Evolutionary conservation across 768 basidiomycete genomes (phyloP), one percentile per base, ranked within the genome.

Genomic region (Xerocomus potaroensis): DNA sequence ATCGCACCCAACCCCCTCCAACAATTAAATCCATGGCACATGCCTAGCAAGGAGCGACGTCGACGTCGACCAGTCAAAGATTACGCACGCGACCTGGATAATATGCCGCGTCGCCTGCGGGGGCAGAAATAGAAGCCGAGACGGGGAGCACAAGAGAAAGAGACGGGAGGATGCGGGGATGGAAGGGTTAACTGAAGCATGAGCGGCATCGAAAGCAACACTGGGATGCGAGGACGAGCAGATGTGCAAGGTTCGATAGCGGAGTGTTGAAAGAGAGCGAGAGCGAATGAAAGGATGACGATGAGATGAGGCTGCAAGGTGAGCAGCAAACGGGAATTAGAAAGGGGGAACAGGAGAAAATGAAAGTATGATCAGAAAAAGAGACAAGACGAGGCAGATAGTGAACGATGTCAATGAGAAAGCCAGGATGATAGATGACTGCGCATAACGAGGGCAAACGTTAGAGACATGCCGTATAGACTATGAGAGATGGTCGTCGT

Each of bases 121-220:
- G 29, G 19, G n/a, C 22, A 27, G 12, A 43, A 12, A 21, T 16
- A 24, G 5, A 24, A 41, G 9, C n/a, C n/a, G 9, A 38, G 4
- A n/a, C 9, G 38, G 15, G 15, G 1, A 21, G 18, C 12, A 22
- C 6, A 1, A 3, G 21, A 38, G 14, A 33, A 14, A 29, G 18
- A 19, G 18, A 8, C 19, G 33, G 43, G 12, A 30, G 0, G 27
- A 46, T 47, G 40, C 40, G 27, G 10, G 26, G 26, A 27, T 27
- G 26, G 26, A 38, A n/a, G n/a, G 4, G 16, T 24, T 9, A n/a
- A 38, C 23, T 26, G 33, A 14, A 55, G 15, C 26, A 8, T 29
- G 19, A 53, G 9, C 18, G 16, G 41, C 45, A 29, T 8, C 7
- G 19, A 45, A 32, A 59, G 47, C 26, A 23, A 42, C 5, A 48